Conservation (phyloP, 1,284 basidiomycete species). For the Leccinum solheimii region DNA sequence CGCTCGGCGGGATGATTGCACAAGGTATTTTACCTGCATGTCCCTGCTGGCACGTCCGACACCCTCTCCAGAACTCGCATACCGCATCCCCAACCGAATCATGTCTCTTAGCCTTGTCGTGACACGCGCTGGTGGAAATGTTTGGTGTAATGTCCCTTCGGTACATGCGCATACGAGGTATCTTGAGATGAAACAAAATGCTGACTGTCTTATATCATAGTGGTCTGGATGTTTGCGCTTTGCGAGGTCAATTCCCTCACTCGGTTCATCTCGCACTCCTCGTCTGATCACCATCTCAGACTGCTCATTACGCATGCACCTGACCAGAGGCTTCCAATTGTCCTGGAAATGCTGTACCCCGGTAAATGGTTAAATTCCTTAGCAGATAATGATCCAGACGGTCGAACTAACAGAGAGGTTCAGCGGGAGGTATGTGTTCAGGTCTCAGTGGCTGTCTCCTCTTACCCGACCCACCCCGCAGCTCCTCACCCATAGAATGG, state of each 20-base stretch:
- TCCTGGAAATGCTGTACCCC: slow-evolving; percentile 66
- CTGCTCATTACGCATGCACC: slow-evolving; percentile 5
- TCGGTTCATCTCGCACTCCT: not conserved
- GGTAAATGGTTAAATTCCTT: slow-evolving; percentile 54
- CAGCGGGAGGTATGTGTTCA: slow-evolving; percentile 47
- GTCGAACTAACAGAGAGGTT: slow-evolving; percentile 63
- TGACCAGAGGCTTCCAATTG: slow-evolving; percentile 46
- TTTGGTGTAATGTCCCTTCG: slow-evolving; percentile 26
- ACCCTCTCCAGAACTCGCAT: slow-evolving; percentile 55
- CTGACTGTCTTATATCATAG: not conserved
- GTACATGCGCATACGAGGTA: slow-evolving; percentile 17
- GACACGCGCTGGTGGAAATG: slow-evolving; percentile 56
- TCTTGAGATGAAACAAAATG: not conserved
- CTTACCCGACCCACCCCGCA: slow-evolving; percentile 1
- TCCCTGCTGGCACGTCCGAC: not conserved
- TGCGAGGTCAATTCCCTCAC: slow-evolving; percentile 20
- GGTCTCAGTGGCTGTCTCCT: not conserved
- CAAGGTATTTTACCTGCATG: slow-evolving; percentile 48
- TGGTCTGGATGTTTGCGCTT: slow-evolving; percentile 6
- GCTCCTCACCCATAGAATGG: slow-evolving; percentile 55
- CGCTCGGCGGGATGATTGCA: slow-evolving; percentile 86
- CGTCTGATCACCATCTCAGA: slow-evolving; percentile 20
- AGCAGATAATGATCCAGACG: slow-evolving; percentile 49
- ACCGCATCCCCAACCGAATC: slow-evolving; percentile 65
- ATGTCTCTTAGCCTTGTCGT: slow-evolving; percentile 66